Base-by-base conservation (phyloP, 768 basidiomycete genomes). In the Leccinum disarticulatum region DNA sequence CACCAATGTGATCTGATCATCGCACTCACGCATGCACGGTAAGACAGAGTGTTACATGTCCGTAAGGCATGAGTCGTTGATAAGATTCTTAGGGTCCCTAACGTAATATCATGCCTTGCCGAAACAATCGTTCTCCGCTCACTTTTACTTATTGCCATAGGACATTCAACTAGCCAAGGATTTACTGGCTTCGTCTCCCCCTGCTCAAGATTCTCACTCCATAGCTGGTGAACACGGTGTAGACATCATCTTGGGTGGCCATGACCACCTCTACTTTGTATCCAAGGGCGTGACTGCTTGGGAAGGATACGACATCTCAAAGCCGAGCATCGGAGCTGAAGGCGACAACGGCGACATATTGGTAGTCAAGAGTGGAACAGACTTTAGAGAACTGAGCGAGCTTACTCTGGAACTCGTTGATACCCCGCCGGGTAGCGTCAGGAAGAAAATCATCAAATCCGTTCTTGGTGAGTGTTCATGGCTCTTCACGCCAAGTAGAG, bases 331-430 rank as follows among this genome's bases (percentile, higher is more conserved):
- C 14, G 93, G 90, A 28, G 84, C 85, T 4, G 89, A 92, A 65
- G 77, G 75, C 19, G 91, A 92, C 64, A 66, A 82, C 2, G 90
- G 90, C 4, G 85, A 90, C 52, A 77, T 90, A 33, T 76, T 92
- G 19, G 79, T 90, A 19, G 77, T 94, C 61, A 95, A 95, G 74
- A 93, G 91, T 67, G 94, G 94, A 7, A 90, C 87, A 2, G 93
- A 96, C 74, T 96, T 96, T 69, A 83, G 88, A 36, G 93, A 95
- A 63, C 77, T 95, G 35, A 92, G 91, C 57, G 90, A 91, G 61
- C 76, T 94, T 49, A 78, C 73, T 0, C 73, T 96, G 19, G 84
- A 85, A 57, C 75, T 95, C 14, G 74, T 77, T 31, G 75, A 83
- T 53, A 80, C 87, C 2, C 82, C 88, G 1, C 69, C 77, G 27